Conservation (phyloP, 2,329 filamentous ascomycete genomes). For the Lecanicillium sp. region DNA sequence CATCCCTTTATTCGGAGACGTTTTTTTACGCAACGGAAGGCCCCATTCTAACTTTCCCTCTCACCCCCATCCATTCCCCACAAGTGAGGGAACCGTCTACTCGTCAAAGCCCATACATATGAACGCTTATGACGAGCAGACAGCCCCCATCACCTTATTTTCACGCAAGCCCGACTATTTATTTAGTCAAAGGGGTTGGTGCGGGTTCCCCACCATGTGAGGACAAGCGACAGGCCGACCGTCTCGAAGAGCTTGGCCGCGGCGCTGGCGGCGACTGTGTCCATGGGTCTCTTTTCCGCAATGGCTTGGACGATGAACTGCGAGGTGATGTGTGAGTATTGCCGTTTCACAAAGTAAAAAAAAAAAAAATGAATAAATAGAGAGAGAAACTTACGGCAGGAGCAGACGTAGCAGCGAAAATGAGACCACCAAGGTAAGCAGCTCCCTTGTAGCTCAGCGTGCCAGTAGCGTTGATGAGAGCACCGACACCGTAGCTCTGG, state of each 20-base stretch:
- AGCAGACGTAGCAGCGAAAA: conserved; percentile 87
- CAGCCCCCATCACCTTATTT: neutral
- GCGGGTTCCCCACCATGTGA: conserved; percentile 96
- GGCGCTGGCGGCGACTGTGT: conserved; percentile 80
- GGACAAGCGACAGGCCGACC: conserved; percentile 80
- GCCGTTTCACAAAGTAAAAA: conserved; percentile 4
- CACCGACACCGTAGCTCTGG: conserved; percentile 83
- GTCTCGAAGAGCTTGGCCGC: conserved; percentile 87
- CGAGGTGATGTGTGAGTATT: conserved; percentile 9
- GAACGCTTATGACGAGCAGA: neutral
- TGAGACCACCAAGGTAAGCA: conserved; percentile 80
- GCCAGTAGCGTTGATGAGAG: conserved; percentile 88
- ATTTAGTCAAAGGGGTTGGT: conserved; percentile 82
- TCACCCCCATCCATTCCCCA: too few relatives aligned
- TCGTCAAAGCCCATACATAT: too few relatives aligned
- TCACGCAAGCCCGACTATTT: conserved; percentile 8
- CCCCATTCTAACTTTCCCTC: too few relatives aligned
- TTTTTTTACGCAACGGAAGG: too few relatives aligned
- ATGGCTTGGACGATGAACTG: conserved; percentile 82
- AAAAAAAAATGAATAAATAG: neutral
- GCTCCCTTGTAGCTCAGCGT: conserved; percentile 96
- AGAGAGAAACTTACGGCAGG: conserved; percentile 58
- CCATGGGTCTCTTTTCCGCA: conserved; percentile 83
- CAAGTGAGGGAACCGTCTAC: too few relatives aligned
- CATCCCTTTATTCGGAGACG: too few relatives aligned